Base-by-base conservation (phyloP, 305 asterid species). In the Fraxinus angustifolia region DNA sequence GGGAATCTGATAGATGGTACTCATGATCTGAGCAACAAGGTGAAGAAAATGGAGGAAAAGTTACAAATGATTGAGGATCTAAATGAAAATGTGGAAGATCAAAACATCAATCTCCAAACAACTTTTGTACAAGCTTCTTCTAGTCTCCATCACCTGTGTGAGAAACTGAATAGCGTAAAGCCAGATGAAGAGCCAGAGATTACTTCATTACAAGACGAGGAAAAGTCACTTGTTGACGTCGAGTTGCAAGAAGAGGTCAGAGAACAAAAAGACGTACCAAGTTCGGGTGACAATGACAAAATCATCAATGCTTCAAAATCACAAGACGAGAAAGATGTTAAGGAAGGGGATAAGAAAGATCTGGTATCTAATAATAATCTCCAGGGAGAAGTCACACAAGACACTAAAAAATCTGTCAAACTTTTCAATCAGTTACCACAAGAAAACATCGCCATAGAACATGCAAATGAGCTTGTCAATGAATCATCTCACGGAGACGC, bases 31-130 rank as follows among this genome's bases (percentile, higher is more conserved):
- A 86, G 83, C 77, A 40, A 33, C 71, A 88, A 78, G 85, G 84
- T 93, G 83, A 84, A 78, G 35, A 90, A 89, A 78, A 45, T 92
- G 92, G 99, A 92, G 76, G 97, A 88, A 12, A 89, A 87, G 71
- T 75, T 95, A 85, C 85, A 76, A 1, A 85, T 86, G 76, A 85
- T 92, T 53, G 91, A 90, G 76, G 88, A 87, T 58, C 79, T 93
- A 80, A 91, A 92, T 89, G 83, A 87, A 85, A 87, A 88, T 26
- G 94, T 92, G 0, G 93, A 91, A 78, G 87, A 79, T 81, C 91
- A 91, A 65, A 90, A 82, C 81, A 86, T 8, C 77, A 84, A 82
- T 79, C 90, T 95, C 7, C 87, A 87, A 53, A 75, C 90, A 2
- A 87, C 84, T 81, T 90, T 95, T 10, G 80, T 89, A 7, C 89